phyloP scores from a whole-genome alignment of 148 eudicot genomes.

The Suaeda aralocaspica region DNA sequence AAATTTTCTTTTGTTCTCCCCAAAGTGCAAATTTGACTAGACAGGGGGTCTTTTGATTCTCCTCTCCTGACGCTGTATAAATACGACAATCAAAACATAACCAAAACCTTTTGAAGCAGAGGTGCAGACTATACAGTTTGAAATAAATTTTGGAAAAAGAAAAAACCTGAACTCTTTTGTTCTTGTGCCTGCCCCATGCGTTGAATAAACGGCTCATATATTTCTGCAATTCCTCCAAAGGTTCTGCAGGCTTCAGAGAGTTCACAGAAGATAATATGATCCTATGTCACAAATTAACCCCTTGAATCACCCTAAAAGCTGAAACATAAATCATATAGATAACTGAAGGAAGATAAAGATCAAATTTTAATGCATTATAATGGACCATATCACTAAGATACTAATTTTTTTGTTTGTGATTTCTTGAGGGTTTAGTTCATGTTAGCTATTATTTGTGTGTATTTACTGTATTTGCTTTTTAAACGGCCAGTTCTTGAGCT shows the following conservation, averaged over 20 bases:
- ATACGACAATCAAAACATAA: conserved; percentile 16
- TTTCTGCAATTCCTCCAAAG: conserved; percentile 71
- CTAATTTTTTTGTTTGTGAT: neutral
- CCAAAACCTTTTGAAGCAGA: neutral
- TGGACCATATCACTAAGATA: neutral
- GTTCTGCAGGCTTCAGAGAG: conserved; percentile 82
- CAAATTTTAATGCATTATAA: too few relatives aligned
- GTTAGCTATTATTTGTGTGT: neutral
- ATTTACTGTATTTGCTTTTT: too few relatives aligned
- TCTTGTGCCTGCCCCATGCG: conserved; percentile 60
- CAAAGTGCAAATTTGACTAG: conserved; percentile 28
- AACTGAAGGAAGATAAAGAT: too few relatives aligned
- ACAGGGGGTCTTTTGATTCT: conserved; percentile 38
- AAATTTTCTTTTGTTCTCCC: conserved; percentile 26
- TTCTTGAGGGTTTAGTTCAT: neutral
- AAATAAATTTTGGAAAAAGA: neutral
- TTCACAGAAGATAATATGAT: conserved; percentile 17
- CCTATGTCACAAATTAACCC: neutral
- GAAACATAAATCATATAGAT: neutral
- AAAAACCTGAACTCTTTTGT: conserved; percentile 59
- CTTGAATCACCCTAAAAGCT: neutral
- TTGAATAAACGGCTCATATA: conserved; percentile 69
- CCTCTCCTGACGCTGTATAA: conserved; percentile 45
- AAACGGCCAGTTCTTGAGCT: neutral
- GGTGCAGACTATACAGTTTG: conserved; percentile 3